Base-by-base conservation (phyloP, 225 moss, liverwort and hornwort species). In the Takakia lepidozioides region DNA sequence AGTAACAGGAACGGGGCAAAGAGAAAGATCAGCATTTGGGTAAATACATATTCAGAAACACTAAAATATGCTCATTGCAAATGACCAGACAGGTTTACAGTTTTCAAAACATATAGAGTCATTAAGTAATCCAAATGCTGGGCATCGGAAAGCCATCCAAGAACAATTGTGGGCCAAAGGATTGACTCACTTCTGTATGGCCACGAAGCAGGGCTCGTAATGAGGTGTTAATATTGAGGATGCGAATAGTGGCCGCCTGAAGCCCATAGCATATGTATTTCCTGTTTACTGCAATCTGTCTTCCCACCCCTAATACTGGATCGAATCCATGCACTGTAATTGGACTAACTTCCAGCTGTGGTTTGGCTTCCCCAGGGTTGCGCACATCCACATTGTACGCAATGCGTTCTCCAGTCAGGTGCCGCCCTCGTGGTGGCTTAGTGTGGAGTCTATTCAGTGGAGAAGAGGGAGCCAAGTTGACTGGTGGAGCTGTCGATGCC, bases 141-240 rank as follows among this genome's bases (percentile, higher is more conserved):
- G n/a, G n/a, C n/a, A n/a, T n/a, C n/a, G n/a, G n/a, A n/a, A n/a
- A n/a, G n/a, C n/a, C n/a, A n/a, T n/a, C n/a, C n/a, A n/a, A n/a
- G n/a, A n/a, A n/a, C n/a, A n/a, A n/a, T n/a, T n/a, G n/a, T n/a
- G n/a, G n/a, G n/a, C n/a, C n/a, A n/a, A n/a, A n/a, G n/a, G n/a
- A n/a, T n/a, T n/a, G n/a, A n/a, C n/a, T n/a, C n/a, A 88, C 93
- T 80, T 88, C 83, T 32, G 84, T 66, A 50, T 93, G 93, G 26
- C 93, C 93, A 37, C 93, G 83, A 57, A 93, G 86, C 46, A 93
- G 69, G 30, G 66, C 79, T 44, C 81, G 71, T 41, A 86, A 78
- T 3, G 81, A 81, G 56, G 75, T 89, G 42, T 72, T 75, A 61
- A 83, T 93, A 52, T 88, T 93, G 58, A 93, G 67, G 47, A 93